These are phyloP conservation scores for Pelargonium myrrhifolium DNA, from an alignment of 441 rosid genomes.

Conservation along the genomic window DNA sequence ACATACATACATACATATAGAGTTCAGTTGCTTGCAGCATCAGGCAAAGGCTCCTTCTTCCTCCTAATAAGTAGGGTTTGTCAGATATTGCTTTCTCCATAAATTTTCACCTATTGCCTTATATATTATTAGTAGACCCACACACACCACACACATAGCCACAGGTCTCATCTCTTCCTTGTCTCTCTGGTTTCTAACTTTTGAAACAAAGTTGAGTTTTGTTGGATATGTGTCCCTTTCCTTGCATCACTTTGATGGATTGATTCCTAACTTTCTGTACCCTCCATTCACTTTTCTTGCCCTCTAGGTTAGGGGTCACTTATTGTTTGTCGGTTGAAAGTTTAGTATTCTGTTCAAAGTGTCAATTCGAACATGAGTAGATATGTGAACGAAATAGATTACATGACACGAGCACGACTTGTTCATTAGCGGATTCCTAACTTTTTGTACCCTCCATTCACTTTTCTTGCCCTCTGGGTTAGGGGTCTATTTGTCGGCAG, in stretches of 20 bases:
- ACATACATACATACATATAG: too few species aligned
- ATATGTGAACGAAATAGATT: too few species aligned
- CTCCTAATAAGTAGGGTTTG: not conserved
- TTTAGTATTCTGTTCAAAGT: too few species aligned
- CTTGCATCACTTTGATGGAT: not conserved
- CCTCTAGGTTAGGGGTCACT: too few species aligned
- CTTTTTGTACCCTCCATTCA: too few species aligned
- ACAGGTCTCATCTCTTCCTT: not conserved
- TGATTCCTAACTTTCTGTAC: not conserved
- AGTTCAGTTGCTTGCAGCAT: not conserved
- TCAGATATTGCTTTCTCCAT: slow-evolving; percentile 11
- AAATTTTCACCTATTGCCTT: slow-evolving; percentile 12
- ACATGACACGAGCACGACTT: too few species aligned
- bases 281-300: not conserved
- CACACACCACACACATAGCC: too few species aligned
- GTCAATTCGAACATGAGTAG: too few species aligned
- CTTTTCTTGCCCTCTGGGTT: too few species aligned
- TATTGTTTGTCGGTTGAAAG: too few species aligned
- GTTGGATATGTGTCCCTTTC: not conserved
- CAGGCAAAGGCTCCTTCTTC: not conserved
- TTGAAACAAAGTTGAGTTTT: not conserved
- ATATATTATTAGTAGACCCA: not conserved
- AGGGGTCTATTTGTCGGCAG: too few species aligned
- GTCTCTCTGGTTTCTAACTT: not conserved
- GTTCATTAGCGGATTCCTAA: too few species aligned